phyloP scores from a whole-genome alignment of 1,139 yeast species.

The Pichia sp. region DNA sequence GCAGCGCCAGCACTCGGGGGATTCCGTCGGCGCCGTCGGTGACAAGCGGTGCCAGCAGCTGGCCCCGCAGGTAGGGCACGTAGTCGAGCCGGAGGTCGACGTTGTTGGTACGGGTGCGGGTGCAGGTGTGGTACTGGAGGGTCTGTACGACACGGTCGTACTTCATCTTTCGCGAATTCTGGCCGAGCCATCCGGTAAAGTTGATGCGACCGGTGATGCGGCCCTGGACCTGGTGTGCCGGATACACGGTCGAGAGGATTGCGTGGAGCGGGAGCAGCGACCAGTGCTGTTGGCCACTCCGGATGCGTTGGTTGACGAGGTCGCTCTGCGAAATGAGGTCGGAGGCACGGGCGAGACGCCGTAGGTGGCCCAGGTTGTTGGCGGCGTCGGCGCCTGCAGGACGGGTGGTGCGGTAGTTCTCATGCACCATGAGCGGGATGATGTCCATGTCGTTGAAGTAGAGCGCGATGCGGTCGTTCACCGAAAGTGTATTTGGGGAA shows the following conservation, averaged over 20 bases:
- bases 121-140: slow-evolving; percentile 80
- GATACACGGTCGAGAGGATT: slow-evolving; percentile 78
- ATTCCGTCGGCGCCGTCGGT: slow-evolving; percentile 59
- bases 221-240: slow-evolving; percentile 76
- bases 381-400: slow-evolving; percentile 40
- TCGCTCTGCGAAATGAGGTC: slow-evolving; percentile 76
- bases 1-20: slow-evolving; percentile 53
- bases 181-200: slow-evolving; percentile 88
- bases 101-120: slow-evolving; percentile 74
- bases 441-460: slow-evolving; percentile 95
- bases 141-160: slow-evolving; percentile 78
- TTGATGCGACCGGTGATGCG: slow-evolving; percentile 62
- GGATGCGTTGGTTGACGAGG: slow-evolving; percentile 70
- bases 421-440: slow-evolving; percentile 94
- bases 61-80: slow-evolving; percentile 58
- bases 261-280: slow-evolving; percentile 91
- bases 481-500: slow-evolving; percentile 52
- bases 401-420: slow-evolving; percentile 70
- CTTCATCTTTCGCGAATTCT: slow-evolving; percentile 80
- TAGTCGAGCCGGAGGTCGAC: slow-evolving; percentile 74
- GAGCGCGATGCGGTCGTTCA: slow-evolving; percentile 81
- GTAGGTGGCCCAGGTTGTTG: slow-evolving; percentile 47
- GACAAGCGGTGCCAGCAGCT: slow-evolving; percentile 54
- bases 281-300: slow-evolving; percentile 96
- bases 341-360: slow-evolving; percentile 72